These are phyloP conservation scores for Marasmius sp. DNA, from an alignment of 1,284 basidiomycete species.

Conservation along the genomic window DNA sequence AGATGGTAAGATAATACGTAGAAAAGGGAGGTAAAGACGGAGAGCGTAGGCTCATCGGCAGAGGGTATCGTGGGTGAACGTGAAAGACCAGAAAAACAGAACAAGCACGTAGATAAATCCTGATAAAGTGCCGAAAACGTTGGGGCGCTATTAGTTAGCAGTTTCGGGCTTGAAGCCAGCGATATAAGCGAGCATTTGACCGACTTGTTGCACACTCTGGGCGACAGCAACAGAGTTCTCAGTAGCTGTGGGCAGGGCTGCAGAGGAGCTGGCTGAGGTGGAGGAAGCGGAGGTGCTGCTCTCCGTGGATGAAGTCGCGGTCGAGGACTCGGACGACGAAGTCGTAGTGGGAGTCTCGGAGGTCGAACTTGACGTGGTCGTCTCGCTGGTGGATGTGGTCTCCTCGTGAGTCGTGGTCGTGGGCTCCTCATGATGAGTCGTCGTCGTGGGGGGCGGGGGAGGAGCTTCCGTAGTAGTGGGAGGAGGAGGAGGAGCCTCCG, in stretches of 20 bases:
- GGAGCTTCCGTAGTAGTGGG: conserved; percentile 18
- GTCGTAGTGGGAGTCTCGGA: conserved; percentile 16
- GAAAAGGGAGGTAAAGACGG: background rate
- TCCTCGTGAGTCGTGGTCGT: conserved; percentile 20
- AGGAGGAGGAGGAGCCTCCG: conserved; percentile 20
- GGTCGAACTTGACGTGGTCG: conserved; percentile 11
- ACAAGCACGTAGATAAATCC: background rate
- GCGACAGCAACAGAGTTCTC: background rate
- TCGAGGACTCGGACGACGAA: conserved; percentile 20
- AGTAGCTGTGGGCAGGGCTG: background rate
- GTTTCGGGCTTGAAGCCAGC: background rate
- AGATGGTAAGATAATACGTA: too few species aligned
- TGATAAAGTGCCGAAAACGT: background rate
- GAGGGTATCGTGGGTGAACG: background rate
- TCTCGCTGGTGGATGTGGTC: conserved; percentile 13
- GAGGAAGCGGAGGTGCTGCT: conserved; percentile 1
- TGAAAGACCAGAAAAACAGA: background rate
- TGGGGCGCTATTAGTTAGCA: too few species aligned
- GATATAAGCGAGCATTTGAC: background rate
- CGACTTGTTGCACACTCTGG: conserved; percentile 11
- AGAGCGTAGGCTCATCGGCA: background rate
- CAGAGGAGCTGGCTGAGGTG: background rate
- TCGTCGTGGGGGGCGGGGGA: conserved; percentile 16
- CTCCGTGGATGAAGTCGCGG: conserved; percentile 8
- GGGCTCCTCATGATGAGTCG: too few species aligned